Evolutionary conservation across 1,139 yeast species (phyloP), one percentile per base, ranked within the genome.

Genomic region (Zygoascus hellenicus): DNA sequence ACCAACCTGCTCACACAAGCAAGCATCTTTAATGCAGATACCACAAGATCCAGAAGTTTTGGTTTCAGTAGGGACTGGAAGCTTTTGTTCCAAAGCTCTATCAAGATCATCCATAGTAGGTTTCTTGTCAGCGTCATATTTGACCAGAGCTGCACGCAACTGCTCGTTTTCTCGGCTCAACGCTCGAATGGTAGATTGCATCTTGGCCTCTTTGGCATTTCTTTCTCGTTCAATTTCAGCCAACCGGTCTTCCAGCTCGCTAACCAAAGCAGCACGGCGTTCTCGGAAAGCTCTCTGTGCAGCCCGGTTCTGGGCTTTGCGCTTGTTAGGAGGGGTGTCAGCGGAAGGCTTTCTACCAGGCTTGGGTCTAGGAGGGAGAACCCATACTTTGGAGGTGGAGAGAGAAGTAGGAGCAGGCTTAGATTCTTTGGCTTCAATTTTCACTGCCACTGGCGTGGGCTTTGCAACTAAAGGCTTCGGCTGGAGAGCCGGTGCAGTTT

Each of bases 241-340:
- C 26, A 81, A 66, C 58, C 76, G 72, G 9, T 65, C 74, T 56
- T 79, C 83, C 35, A 80, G 64, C 51, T 76, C 80, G 9, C 71
- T 66, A 2, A 80, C 78, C 45, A 76, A 63, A 38, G 65, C 81
- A 15, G 95, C 95, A 58, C 94, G 66, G 57, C 94, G 69, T 64
- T 87, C 88, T 52, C 95, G 67, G 67, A 89, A 90, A 0, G 97
- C 97, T 48, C 97, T 67, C 68, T 89, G 97, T 2, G 97, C 97
- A 22, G 95, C 96, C 51, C 97, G 73, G 63, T 90, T 90, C 67
- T 90, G 97, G 0, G 96, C 95, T 66, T 89, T 88, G 49, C 96
- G 71, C 61, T 86, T 85, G 32, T 61, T 59, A 1, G 69, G 67
- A 2, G 72, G 71, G 1, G 69, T 55, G 54, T 78, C 85, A 3